Base-by-base conservation (phyloP, 2,329 filamentous ascomycete species). In the Microsporum canis region DNA sequence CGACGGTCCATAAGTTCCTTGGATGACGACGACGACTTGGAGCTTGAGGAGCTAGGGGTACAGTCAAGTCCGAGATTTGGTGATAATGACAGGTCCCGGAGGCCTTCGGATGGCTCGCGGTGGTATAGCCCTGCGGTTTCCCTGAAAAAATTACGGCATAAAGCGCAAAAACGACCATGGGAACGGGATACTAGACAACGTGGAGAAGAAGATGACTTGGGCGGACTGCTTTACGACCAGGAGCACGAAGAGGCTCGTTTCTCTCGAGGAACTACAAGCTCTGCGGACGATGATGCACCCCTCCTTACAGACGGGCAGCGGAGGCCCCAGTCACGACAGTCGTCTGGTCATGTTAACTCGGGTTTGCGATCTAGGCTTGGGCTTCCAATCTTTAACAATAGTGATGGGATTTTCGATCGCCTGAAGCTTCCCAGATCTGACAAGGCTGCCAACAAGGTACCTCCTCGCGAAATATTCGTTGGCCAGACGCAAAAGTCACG, bases 391-490 rank as follows among this genome's bases (percentile, higher is more conserved):
- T 92, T 73, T 82, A 27, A 56, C 27, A 55, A 23, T 31, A 14
- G 23, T 36, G 5, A n/a, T 8, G n/a, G 33, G 14, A 12, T 55
- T 2, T 34, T 58, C 27, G 31, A 56, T 14, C 29, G 63, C 72
- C 2, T 69, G 69, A 31, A 63, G 65, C 14, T 63, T 65, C 6
- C 69, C 45, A 45, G 73, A 73, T 43, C 68, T 67, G 39, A 77
- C 49, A 39, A 55, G 5, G 4, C 60, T 33, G 5, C 49, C 17
- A 43, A 65, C 65, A 23, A 29, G 36, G 70, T 72, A 5, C 81
- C 89, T 0, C 88, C 89, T 33, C 84, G 92, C 60, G 83, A 83
- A 58, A 82, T 96, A 34, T 79, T 84, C 1, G 88, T 96, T 59
- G 92, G 90, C 62, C 85, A 87, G 56, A 71, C 77, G 34, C 91